Conservation (phyloP, 805 yeast genomes). For the Wickerhamomyces alni region DNA sequence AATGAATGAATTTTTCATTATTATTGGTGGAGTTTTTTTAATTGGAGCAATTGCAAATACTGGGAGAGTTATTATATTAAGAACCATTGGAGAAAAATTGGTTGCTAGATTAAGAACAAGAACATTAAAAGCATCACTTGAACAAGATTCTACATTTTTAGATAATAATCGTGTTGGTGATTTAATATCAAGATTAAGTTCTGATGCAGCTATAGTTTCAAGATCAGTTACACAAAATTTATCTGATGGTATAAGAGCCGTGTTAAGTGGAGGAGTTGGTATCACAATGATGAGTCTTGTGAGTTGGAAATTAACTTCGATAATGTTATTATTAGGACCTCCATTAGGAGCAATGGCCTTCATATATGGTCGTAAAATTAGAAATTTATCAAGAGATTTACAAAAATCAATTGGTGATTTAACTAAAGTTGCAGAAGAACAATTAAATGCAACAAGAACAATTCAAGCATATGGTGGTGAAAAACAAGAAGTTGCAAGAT, state of each 20-base stretch:
- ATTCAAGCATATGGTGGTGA: slow-evolving; percentile 92
- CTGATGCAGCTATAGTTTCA: slow-evolving; percentile 85
- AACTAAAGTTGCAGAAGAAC: slow-evolving; percentile 90
- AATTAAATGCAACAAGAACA: slow-evolving; percentile 75
- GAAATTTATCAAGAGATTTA: slow-evolving; percentile 64
- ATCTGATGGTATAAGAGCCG: slow-evolving; percentile 85
- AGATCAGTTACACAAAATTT: slow-evolving; percentile 82
- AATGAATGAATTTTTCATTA: slow-evolving; percentile 55
- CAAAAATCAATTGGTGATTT: slow-evolving; percentile 82
- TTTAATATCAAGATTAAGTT: slow-evolving; percentile 78
- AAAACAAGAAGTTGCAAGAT: slow-evolving; percentile 65
- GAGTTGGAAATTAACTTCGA: slow-evolving; percentile 73
- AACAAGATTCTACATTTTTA: slow-evolving; percentile 84
- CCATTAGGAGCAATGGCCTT: slow-evolving; percentile 76
- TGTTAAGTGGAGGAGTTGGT: slow-evolving; percentile 80
- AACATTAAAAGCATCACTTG: slow-evolving; percentile 67
- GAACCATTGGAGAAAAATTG: slow-evolving; percentile 78
- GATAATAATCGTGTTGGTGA: slow-evolving; percentile 91
- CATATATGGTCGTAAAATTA: slow-evolving; percentile 75
- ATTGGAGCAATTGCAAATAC: slow-evolving; percentile 76
- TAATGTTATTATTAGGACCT: slow-evolving; percentile 77
- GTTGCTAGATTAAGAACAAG: slow-evolving; percentile 80
- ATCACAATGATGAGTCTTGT: slow-evolving; percentile 88
- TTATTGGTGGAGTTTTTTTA: slow-evolving; percentile 55
- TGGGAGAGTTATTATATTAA: slow-evolving; percentile 69